phyloP scores from a whole-genome alignment of 495 filamentous ascomycete genomes.

The Xanthoparmelia taractica region DNA sequence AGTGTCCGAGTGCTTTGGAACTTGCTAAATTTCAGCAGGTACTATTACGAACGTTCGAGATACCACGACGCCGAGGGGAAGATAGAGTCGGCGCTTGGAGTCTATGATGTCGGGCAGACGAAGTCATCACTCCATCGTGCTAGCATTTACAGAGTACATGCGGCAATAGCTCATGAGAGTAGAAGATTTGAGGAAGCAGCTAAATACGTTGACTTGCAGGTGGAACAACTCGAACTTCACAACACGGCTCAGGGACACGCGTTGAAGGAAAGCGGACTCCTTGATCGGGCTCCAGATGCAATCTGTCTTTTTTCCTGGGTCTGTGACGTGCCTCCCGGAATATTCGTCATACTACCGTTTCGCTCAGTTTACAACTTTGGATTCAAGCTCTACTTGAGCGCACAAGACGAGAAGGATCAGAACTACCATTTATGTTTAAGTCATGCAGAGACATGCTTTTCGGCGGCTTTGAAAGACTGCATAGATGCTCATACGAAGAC shows the following conservation, averaged over 20 bases:
- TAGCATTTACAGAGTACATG: constrained; percentile 5
- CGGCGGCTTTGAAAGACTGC: neutral
- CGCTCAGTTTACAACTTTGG: constrained; percentile 1
- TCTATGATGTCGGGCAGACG: neutral
- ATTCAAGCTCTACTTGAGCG: neutral
- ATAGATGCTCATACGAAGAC: neutral
- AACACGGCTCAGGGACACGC: neutral
- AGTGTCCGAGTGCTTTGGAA: too few species aligned
- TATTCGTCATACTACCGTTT: neutral
- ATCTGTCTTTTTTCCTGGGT: constrained; percentile 5
- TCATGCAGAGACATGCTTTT: neutral
- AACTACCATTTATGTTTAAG: neutral
- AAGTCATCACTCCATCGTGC: neutral
- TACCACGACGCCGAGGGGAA: neutral
- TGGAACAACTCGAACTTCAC: neutral
- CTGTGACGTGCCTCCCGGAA: neutral
- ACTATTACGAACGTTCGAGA: neutral
- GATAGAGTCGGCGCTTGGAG: neutral
- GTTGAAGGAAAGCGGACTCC: constrained; percentile 1
- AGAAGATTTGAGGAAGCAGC: neutral
- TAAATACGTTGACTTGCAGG: neutral
- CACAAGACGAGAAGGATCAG: neutral
- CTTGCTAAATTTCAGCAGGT: constrained; percentile 3
- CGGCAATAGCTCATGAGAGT: constrained; percentile 3
- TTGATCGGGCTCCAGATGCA: neutral